Conservation (phyloP, 306 rosid species). For the Acmispon strigosus region DNA sequence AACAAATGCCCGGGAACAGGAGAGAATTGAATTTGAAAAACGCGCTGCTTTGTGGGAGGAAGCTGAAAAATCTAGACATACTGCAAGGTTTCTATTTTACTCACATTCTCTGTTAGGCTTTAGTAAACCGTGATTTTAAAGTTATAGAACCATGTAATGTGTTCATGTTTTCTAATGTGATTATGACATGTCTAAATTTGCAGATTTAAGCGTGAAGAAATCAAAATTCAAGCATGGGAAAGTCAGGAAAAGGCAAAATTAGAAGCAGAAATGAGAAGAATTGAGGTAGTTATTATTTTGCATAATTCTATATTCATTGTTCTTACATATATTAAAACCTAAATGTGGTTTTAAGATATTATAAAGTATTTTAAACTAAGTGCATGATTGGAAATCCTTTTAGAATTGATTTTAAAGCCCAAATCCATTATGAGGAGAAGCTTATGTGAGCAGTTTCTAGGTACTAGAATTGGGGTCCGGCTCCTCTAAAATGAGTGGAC, state of each 20-base stretch:
- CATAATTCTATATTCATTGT: background rate
- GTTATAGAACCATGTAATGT: background rate
- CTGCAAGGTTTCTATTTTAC: slow-evolving; percentile 62
- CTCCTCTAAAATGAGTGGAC: too few relatives aligned
- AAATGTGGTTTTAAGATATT: slow-evolving; percentile 1
- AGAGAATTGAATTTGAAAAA: slow-evolving; percentile 59
- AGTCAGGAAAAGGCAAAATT: slow-evolving; percentile 75
- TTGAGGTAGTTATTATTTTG: slow-evolving; percentile 51
- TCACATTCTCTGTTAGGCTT: slow-evolving; percentile 2
- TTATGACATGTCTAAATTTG: slow-evolving; percentile 6
- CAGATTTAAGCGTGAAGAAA: slow-evolving; percentile 88
- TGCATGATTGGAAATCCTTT: too few relatives aligned
- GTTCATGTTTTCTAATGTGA: slow-evolving; percentile 3
- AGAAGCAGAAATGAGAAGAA: slow-evolving; percentile 81
- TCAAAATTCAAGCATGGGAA: slow-evolving; percentile 96
- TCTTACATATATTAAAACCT: background rate
- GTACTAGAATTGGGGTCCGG: too few relatives aligned
- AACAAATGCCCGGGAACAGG: slow-evolving; percentile 28
- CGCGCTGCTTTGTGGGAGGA: slow-evolving; percentile 91
- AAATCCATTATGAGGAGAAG: too few relatives aligned
- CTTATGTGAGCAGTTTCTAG: too few relatives aligned
- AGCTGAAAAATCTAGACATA: slow-evolving; percentile 76
- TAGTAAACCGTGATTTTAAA: background rate
- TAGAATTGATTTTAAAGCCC: too few relatives aligned
- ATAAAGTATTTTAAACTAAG: background rate